phyloP scores from a whole-genome alignment of 2,329 filamentous ascomycete genomes.

The Epichloe hybrida region DNA sequence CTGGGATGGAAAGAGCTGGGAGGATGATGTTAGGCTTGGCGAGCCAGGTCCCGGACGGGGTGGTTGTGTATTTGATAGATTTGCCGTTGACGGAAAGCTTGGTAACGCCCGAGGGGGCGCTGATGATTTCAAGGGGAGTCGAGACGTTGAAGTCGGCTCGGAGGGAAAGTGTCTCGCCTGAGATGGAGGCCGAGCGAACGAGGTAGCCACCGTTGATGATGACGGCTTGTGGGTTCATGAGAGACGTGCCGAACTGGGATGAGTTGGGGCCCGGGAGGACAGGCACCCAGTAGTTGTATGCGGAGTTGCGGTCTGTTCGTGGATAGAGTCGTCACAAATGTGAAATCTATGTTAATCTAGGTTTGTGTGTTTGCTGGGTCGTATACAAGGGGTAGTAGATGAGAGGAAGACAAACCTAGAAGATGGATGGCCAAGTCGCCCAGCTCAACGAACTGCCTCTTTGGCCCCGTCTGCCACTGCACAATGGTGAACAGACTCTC shows the following conservation, averaged over 20 bases:
- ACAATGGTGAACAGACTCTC: slow-evolving; percentile 13
- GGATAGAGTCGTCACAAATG: background rate
- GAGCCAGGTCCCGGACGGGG: slow-evolving; percentile 33
- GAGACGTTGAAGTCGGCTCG: slow-evolving; percentile 55
- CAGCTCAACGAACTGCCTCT: slow-evolving; percentile 19
- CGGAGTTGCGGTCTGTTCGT: slow-evolving; percentile 43
- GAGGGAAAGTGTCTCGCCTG: slow-evolving; percentile 44
- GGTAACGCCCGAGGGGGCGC: slow-evolving; percentile 37
- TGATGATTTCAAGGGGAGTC: slow-evolving; percentile 53
- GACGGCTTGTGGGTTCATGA: slow-evolving; percentile 28
- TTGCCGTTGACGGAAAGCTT: slow-evolving; percentile 30
- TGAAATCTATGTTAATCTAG: background rate
- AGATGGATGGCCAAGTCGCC: slow-evolving; percentile 29
- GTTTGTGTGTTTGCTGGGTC: no score
- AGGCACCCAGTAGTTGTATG: slow-evolving; percentile 57
- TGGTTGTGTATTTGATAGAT: slow-evolving; percentile 20
- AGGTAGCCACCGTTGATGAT: slow-evolving; percentile 54
- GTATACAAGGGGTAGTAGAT: no score
- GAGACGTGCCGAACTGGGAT: slow-evolving; percentile 19
- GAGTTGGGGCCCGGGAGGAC: slow-evolving; percentile 29
- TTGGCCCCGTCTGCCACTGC: slow-evolving; percentile 18
- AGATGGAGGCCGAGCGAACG: slow-evolving; percentile 43
- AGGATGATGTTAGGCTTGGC: slow-evolving; percentile 34
- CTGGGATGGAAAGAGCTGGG: slow-evolving; percentile 25
- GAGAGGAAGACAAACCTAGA: slow-evolving; percentile 13